Evolutionary conservation across 495 filamentous ascomycete species (phyloP), one percentile per base, ranked within the genome.

Genomic region (Penicillium verhagenii): DNA sequence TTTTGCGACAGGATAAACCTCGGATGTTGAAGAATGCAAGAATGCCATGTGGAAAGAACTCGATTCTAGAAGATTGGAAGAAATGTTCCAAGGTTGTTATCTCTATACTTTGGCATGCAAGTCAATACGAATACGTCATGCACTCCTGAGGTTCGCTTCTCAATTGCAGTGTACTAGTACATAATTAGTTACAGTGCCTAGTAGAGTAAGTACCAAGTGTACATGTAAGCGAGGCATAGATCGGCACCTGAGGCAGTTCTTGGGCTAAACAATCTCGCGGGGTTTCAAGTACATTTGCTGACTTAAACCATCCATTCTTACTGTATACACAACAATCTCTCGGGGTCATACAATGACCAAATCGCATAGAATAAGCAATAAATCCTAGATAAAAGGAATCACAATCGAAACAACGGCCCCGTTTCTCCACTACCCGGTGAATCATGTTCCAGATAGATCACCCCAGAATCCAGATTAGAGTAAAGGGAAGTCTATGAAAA

Each of bases 391-490:
- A 11, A 31, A 31, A 10, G 9, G 9, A 31, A n/a, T n/a, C n/a
- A n/a, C n/a, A n/a, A n/a, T n/a, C 13, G 13, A 9, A 31, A 31
- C 33, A 35, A 13, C 33, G 33, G 33, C 33, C 33, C 33, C 33
- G 26, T 24, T 45, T 26, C 23, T 26, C 42, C 23, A 26, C 37
- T 25, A 45, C 23, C 42, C 42, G 23, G 42, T 25, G 13, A 24
- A 45, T 45, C 42, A 45, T 45, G 42, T 45, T 26, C 6, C 42
- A 26, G 14, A 45, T 45, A 45, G 42, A 45, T 28, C 42, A 43
- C 19, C 21, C 13, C 20, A 7, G 9, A 19, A 16, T 18, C 37
- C 37, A 39, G 6, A 18, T 4, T 4, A 4, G 33, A 35, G 33
- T 4, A 14, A n/a, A 14, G 13, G 38, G 20, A 18, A 42, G 38